Evolutionary conservation across 768 basidiomycete genomes (phyloP), one percentile per base, ranked within the genome.

Genomic region (Lentinula aciculospora): DNA sequence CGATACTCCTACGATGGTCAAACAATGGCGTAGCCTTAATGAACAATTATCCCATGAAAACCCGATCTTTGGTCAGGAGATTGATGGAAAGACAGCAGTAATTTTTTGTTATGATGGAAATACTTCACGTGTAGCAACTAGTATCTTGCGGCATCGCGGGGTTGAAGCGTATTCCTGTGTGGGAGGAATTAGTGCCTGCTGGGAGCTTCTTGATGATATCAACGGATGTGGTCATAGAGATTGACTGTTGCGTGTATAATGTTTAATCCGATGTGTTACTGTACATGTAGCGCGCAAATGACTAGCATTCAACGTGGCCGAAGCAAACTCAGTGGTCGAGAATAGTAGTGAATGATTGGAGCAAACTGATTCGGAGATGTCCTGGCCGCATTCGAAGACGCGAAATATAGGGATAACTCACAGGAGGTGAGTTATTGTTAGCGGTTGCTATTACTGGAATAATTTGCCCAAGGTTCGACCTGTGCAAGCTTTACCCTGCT

Each of bases 1-100:
- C 27, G 58, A 68, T 58, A 58, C 67, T n/a, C 48, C 56, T n/a
- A 66, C 67, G 13, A 64, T 68, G 57, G 58, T 62, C 23, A 25
- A 25, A 34, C 61, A 59, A 39, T 68, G 66, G 42, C 37, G 34
- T 36, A 50, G 56, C 12, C 62, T 68, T 39, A 59, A 64, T 31
- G 44, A 55, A 12, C 58, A 61, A 25, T 59, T 68, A 7, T 58
- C 50, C 8, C 39, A 34, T 4, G 53, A 40, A 19, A 64, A 68
- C 39, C 37, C 48, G 3, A 50, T 60, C 28, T 65, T 64, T 47
- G 67, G 65, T 9, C 53, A 36, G 37, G 4, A 37, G 21, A 42
- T 64, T 25, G 31, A 56, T 1, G 64, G 55, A 3, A 61, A 60
- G 39, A 46, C 31, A 10, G 62, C 64, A 12, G 46, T 67, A 25